phyloP scores from a whole-genome alignment of 371 early-diverging fungal genomes.

The Umbelopsis sp. region DNA sequence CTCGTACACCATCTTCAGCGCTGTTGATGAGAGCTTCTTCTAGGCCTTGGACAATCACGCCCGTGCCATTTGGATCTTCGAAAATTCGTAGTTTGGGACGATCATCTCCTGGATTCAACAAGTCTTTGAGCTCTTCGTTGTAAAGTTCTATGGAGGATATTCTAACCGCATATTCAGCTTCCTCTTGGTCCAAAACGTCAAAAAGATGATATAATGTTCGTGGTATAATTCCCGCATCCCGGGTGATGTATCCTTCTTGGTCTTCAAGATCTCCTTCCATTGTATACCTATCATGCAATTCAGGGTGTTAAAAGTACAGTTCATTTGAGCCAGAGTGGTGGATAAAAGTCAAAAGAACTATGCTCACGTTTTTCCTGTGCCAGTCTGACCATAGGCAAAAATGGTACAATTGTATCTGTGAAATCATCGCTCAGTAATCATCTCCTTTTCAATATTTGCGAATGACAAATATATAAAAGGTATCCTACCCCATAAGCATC shows the following conservation, averaged over 20 bases:
- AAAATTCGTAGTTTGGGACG: conserved; percentile 56
- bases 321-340: not conserved
- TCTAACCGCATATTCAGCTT: conserved; percentile 74
- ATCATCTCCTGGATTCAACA: conserved; percentile 64
- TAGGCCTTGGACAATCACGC: conserved; percentile 80
- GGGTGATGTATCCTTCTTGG: conserved; percentile 32
- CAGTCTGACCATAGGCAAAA: conserved; percentile 96
- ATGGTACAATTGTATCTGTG: conserved; percentile 92
- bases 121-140: conserved; percentile 96
- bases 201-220: conserved; percentile 86
- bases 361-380: conserved; percentile 83
- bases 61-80: conserved; percentile 70
- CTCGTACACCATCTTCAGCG: conserved; percentile 74
- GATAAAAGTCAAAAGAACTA: too few species aligned
- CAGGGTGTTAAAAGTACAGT: not conserved
- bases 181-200: conserved; percentile 58
- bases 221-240: conserved; percentile 89
- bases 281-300: conserved; percentile 54
- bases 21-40: conserved; percentile 75
- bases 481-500: conserved; percentile 46
- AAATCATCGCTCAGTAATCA: not conserved
- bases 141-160: conserved; percentile 97
- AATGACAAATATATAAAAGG: conserved; percentile 16
- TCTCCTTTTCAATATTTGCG: not conserved
- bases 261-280: conserved; percentile 84